Evolutionary conservation across 805 yeast genomes (phyloP).

Genomic region (Citeromyces matritensis): DNA sequence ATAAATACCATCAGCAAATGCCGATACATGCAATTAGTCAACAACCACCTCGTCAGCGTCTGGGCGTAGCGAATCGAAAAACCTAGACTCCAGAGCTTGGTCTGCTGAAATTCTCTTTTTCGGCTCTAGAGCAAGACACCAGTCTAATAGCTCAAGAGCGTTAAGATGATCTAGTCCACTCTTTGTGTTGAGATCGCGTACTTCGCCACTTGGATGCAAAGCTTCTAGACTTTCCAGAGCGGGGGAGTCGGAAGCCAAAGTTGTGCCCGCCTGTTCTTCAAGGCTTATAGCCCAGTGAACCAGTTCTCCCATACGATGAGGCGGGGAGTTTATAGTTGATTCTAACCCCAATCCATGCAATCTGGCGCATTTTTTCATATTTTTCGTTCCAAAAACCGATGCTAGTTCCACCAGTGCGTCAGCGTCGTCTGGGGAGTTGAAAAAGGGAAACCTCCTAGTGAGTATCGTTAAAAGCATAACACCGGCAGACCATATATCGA

Average conservation of each 20-base stretch:
- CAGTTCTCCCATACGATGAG: constrained; percentile 21
- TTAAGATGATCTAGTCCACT: constrained; percentile 22
- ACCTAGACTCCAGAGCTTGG: constrained; percentile 40
- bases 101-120: constrained; percentile 39
- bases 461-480: constrained; percentile 70
- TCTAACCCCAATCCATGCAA: constrained; percentile 86
- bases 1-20: too few species aligned
- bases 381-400: constrained; percentile 59
- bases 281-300: constrained; percentile 22
- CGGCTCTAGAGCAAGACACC: constrained; percentile 45
- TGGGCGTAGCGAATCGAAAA: constrained; percentile 49
- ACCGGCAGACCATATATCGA: constrained; percentile 91
- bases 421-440: constrained; percentile 84
- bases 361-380: constrained; percentile 62
- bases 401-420: constrained; percentile 85
- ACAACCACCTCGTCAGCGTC: too few species aligned
- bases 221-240: constrained; percentile 46
- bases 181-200: constrained; percentile 14
- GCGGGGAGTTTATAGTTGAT: constrained; percentile 30
- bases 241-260: constrained; percentile 61
- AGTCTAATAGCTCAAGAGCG: constrained; percentile 39
- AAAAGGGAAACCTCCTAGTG: constrained; percentile 77
- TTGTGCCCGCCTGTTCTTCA: constrained; percentile 35
- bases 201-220: constrained; percentile 25
- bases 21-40: too few species aligned